Conservation (phyloP, 192 early-diverging fungal species). For the Endogone sp. region DNA sequence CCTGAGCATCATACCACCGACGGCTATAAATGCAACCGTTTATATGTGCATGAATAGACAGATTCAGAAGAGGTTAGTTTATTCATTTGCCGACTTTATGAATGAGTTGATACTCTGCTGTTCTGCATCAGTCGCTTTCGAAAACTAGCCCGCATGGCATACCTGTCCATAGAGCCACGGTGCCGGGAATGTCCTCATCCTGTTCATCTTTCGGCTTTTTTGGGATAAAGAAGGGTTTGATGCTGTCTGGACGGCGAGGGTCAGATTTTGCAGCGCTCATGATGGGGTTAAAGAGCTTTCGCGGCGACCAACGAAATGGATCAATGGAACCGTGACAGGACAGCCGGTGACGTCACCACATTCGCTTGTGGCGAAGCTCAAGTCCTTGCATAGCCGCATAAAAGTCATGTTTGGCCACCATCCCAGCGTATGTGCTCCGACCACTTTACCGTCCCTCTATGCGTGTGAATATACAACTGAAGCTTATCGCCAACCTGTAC, state of each 20-base stretch:
- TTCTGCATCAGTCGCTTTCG: background rate
- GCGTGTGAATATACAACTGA: too few relatives aligned
- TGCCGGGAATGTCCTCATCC: conserved; percentile 18
- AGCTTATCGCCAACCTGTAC: too few relatives aligned
- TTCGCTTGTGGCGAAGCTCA: background rate
- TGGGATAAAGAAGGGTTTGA: conserved; percentile 27
- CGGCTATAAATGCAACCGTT: conserved; percentile 11
- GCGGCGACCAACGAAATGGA: background rate
- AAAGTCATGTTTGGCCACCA: too few relatives aligned
- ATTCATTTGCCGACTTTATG: background rate
- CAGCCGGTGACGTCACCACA: background rate
- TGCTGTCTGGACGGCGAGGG: conserved; percentile 22
- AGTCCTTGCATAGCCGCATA: too few relatives aligned
- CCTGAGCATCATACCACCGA: conserved; percentile 28
- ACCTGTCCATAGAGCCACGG: conserved; percentile 24
- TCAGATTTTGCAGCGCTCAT: conserved; percentile 26
- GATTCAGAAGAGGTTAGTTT: background rate
- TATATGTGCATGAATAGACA: background rate
- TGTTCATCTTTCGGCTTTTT: conserved; percentile 12
- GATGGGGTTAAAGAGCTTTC: too few relatives aligned
- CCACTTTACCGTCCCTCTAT: too few relatives aligned
- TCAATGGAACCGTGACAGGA: background rate
- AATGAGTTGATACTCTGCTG: background rate
- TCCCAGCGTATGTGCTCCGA: too few relatives aligned
- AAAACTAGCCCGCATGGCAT: too few relatives aligned